Percentiles rank a stretch among this genome's conserved stretches.
phyloP scores from a whole-genome alignment of 1,139 yeast genomes.

The Sugiyamaella pinicola region DNA sequence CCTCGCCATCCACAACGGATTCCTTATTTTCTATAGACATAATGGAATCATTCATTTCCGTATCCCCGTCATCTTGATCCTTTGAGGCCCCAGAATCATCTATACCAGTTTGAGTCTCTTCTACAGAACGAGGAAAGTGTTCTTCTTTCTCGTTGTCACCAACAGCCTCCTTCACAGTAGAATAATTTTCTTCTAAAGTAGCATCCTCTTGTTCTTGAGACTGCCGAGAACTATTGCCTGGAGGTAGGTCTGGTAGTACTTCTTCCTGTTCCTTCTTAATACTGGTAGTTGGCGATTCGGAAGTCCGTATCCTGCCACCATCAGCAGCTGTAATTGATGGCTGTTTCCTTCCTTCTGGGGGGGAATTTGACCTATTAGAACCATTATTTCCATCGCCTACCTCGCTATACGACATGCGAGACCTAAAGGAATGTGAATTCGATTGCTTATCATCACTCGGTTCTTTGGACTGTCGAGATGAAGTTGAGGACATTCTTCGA shows the following conservation, averaged over 20 bases:
- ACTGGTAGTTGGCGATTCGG: not conserved
- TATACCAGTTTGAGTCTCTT: not conserved
- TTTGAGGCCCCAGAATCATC: not conserved
- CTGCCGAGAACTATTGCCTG: too few species aligned
- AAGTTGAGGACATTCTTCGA: constrained; percentile 3
- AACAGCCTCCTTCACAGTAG: too few species aligned
- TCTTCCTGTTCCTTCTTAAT: not conserved
- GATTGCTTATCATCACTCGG: constrained; percentile 19
- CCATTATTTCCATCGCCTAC: constrained; percentile 10
- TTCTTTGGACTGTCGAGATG: constrained; percentile 18
- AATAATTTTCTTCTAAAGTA: too few species aligned
- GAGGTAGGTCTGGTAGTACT: too few species aligned
- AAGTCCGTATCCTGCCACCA: not conserved
- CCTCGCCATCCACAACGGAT: too few species aligned
- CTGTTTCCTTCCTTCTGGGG: constrained; percentile 4
- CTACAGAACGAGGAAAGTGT: too few species aligned
- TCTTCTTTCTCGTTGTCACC: too few species aligned
- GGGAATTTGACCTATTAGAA: not conserved
- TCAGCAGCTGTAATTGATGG: not conserved
- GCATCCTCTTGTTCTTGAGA: too few species aligned
- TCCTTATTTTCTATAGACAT: not conserved
- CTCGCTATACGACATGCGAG: constrained; percentile 11
- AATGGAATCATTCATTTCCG: not conserved
- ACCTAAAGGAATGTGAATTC: constrained; percentile 9
- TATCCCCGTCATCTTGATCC: not conserved